phyloP scores from a whole-genome alignment of 2,329 filamentous ascomycete species.

The Neopestalotiopsis sp. region DNA sequence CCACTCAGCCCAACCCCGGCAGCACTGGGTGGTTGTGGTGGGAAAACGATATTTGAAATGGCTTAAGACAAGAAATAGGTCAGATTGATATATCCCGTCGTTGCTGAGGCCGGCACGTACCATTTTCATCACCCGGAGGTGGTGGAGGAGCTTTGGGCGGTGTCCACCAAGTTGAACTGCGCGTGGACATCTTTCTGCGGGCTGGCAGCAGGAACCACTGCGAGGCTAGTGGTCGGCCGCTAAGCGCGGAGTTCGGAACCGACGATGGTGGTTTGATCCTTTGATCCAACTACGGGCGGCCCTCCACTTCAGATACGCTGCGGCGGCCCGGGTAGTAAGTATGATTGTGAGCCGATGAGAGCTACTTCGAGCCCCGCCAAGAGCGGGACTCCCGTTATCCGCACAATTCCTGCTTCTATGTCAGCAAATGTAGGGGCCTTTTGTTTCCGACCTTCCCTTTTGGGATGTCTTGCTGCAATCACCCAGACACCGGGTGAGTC shows the following conservation, averaged over 20 bases:
- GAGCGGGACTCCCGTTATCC: no score
- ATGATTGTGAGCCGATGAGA: no score
- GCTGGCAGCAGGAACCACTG: not conserved
- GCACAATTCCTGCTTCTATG: no score
- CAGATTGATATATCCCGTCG: not conserved
- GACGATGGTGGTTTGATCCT: no score
- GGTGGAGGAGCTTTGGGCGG: not conserved
- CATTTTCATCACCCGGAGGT: not conserved
- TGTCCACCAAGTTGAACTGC: not conserved
- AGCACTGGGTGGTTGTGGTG: not conserved
- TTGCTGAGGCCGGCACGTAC: not conserved
- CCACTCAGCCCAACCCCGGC: not conserved
- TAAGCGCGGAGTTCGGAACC: no score
- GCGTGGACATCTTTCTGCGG: not conserved
- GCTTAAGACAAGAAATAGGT: not conserved
- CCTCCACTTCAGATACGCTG: no score
- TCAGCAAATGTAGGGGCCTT: not conserved
- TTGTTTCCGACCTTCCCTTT: constrained; percentile 8
- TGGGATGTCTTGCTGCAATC: not conserved
- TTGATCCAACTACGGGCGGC: no score
- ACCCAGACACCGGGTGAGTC: not conserved
- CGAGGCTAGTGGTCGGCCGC: no score
- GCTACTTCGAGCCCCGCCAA: no score
- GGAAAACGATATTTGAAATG: not conserved
- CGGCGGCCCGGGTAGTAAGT: no score